These are phyloP conservation scores for Kingdonia uniflora DNA, from an alignment of 164 flowering plant species.

Conservation along the genomic window DNA sequence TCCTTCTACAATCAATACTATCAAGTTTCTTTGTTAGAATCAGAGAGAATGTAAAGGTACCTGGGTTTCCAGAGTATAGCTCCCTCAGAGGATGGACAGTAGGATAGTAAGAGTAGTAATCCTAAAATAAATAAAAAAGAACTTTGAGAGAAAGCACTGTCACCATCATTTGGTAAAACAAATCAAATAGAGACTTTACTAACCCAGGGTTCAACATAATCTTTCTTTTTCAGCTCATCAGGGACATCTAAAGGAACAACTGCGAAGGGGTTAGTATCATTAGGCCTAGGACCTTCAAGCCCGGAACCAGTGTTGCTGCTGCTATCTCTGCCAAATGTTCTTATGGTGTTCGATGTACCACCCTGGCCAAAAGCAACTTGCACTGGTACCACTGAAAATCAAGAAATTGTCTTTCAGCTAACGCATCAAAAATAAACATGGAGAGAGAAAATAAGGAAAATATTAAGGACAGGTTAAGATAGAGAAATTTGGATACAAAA, in stretches of 20 bases:
- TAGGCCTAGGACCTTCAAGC: conserved; percentile 9
- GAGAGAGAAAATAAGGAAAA: neutral
- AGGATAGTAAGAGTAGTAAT: conserved; percentile 18
- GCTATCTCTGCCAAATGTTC: conserved; percentile 17
- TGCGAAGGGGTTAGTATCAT: conserved; percentile 3
- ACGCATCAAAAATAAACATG: neutral
- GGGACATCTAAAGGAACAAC: conserved; percentile 1
- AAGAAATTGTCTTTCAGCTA: neutral
- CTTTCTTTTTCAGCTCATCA: conserved; percentile 25
- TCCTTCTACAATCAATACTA: conserved; percentile 1
- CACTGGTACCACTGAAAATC: conserved; percentile 24
- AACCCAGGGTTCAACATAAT: conserved; percentile 27
- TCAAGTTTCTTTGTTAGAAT: too few relatives aligned
- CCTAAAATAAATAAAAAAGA: conserved; percentile 6
- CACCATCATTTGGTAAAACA: neutral
- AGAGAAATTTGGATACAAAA: too few relatives aligned
- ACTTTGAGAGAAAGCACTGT: too few relatives aligned
- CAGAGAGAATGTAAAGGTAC: conserved; percentile 25
- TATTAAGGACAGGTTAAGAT: neutral
- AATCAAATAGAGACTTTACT: conserved; percentile 3
- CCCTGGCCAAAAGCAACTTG: conserved; percentile 57
- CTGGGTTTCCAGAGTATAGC: conserved; percentile 76
- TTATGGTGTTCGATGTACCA: conserved; percentile 17
- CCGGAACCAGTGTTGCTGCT: conserved; percentile 9
- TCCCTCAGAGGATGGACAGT: conserved; percentile 50